Evolutionary conservation across 345 rosid genomes (phyloP), one percentile per base, ranked within the genome.

Genomic region (Passiflora organensis): DNA sequence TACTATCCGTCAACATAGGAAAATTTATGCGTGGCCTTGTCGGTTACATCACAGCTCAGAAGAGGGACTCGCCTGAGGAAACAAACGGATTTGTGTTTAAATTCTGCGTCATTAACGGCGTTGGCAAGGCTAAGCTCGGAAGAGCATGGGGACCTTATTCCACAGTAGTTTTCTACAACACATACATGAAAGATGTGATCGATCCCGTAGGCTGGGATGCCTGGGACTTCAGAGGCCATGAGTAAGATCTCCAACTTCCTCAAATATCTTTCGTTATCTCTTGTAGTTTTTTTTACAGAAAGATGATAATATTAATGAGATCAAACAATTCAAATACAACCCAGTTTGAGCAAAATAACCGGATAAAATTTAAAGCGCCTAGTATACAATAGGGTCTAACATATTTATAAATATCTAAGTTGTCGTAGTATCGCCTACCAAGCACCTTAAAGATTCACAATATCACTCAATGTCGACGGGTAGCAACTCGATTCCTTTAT

Each of bases 131-230:
- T 25, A 57, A 53, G 9, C 61, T 75, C 5, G 79, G 79, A 24
- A 59, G 73, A 67, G 73, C 79, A 6, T 71, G 76, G 70, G 62
- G 61, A 32, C 51, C 67, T 67, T 75, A 41, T 55, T 58, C 73
- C 10, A 66, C 76, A 10, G 79, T 75, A 2, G 53, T 75, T 44
- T 22, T 75, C 10, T 32, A 63, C 15, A n/a, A 45, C 5, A 58
- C 67, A 10, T n/a, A 5, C 2, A 16, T 75, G 2, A 16, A 54
- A 2, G 51, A 55, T 16, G 48, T 43, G 2, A 18, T 75, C 8
- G 24, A 41, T 13, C 70, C 79, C 9, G 45, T 43, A 51, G 76
- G 79, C 13, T 75, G 79, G 79, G 37, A 55, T 67, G 67, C 79
- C 52, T 71, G 76, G 79, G 14, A 19, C 16, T 32, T 42, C 12